Evolutionary conservation across 2,329 filamentous ascomycete species (phyloP), one percentile per base, ranked within the genome.

Genomic region (Xylariaceae sp.): DNA sequence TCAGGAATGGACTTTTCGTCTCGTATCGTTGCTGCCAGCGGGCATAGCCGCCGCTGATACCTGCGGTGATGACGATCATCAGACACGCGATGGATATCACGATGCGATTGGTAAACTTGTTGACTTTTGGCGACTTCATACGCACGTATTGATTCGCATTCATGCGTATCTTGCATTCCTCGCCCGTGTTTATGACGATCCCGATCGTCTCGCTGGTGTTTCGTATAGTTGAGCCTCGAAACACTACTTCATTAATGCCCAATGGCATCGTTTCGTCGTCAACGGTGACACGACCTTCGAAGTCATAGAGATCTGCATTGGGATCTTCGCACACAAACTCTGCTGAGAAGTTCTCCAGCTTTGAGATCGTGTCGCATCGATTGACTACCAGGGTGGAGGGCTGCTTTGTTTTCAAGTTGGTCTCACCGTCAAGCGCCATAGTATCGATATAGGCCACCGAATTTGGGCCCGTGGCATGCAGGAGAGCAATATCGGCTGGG

Each of bases 91-190:
- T 84, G 35, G 89, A 78, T 32, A 95, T 75, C 31, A 96, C 89
- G 45, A 95, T 87, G 53, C 81, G 83, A 69, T 95, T 95, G 59
- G 90, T 87, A 30, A 88, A 80, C 3, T 73, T 74, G 65, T 95
- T 89, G 9, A 95, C 76, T 1, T 85, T 80, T 0, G 90, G 90
- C 34, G 87, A 87, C 70, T 95, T 95, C 54, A 90, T 89, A 35
- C 85, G 83, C 7, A 89, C 89, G 60, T 92, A 89, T 66, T 91
- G 90, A 70, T 90, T 95, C 44, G 90, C 86, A 66, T 95, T 95
- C 87, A 94, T 91, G 46, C 90, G 87, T 53, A 95, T 91, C 69
- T 94, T 95, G 74, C 88, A 95, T 69, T 95, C 90, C 68, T 95
- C 89, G 30, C 89, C 89, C 0, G 88, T 91, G 71, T 96, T 96